phyloP scores from a whole-genome alignment of 306 rosid genomes.

The Alnus glutinosa region DNA sequence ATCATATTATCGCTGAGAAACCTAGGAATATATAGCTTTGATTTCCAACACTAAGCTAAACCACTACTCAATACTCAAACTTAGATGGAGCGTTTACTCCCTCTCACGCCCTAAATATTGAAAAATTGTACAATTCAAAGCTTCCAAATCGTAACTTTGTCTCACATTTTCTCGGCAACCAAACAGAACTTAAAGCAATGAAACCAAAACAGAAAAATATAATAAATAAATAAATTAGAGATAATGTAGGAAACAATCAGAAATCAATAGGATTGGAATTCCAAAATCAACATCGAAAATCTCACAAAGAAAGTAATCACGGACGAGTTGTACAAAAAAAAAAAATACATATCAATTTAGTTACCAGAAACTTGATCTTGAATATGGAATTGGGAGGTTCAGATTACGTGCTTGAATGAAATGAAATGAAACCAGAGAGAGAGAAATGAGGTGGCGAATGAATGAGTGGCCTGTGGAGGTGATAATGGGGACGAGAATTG shows the following conservation, averaged over 20 bases:
- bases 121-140: neutral
- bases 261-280: neutral
- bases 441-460: neutral
- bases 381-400: neutral
- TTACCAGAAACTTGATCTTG: neutral
- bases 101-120: neutral
- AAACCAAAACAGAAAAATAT: neutral
- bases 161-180: conserved; percentile 10
- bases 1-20: neutral
- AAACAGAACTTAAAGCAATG: conserved; percentile 7
- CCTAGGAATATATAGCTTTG: neutral
- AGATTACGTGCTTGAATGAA: neutral
- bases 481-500: conserved; percentile 31
- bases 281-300: neutral
- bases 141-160: neutral
- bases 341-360: neutral
- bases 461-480: conserved; percentile 5
- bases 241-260: neutral
- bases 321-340: neutral
- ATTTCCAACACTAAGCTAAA: neutral
- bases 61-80: neutral
- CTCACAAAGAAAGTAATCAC: too few species aligned
- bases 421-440: neutral
- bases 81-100: neutral
- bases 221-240: neutral